These are phyloP conservation scores for Claviceps cyperi DNA, from an alignment of 2,329 filamentous ascomycete genomes.

Conservation along the genomic window DNA sequence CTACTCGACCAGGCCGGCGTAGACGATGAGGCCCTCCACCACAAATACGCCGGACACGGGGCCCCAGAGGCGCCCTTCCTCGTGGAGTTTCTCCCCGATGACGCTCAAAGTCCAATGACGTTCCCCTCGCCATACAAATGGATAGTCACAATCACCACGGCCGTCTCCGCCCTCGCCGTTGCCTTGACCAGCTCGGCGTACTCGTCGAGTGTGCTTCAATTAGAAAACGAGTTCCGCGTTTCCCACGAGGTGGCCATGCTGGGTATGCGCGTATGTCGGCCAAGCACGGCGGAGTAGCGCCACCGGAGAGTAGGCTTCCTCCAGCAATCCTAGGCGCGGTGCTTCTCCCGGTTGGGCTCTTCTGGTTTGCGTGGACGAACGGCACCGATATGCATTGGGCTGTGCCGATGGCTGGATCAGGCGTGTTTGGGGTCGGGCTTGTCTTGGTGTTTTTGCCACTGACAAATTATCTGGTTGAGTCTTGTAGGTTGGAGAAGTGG, in stretches of 20 bases:
- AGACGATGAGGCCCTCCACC: conserved; percentile 39
- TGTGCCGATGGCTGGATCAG: conserved; percentile 29
- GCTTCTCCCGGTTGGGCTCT: conserved; percentile 43
- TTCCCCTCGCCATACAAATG: conserved; percentile 47
- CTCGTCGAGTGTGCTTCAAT: conserved; percentile 38
- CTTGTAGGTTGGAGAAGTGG: conserved; percentile 22
- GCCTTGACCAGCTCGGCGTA: conserved; percentile 57
- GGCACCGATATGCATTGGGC: conserved; percentile 40
- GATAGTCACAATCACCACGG: conserved; percentile 47
- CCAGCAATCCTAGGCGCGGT: conserved; percentile 45
- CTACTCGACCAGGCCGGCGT: conserved; percentile 44
- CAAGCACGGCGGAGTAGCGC: conserved; percentile 38
- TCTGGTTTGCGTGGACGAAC: conserved; percentile 55
- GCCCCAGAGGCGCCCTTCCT: conserved; percentile 53
- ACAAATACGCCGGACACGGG: conserved; percentile 44
- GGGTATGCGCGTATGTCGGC: conserved; percentile 32
- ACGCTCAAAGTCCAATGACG: conserved; percentile 52
- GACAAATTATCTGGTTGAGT: conserved; percentile 54
- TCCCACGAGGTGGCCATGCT: conserved; percentile 39
- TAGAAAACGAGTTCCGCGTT: conserved; percentile 40
- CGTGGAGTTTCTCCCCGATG: conserved; percentile 52
- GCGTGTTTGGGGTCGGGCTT: conserved; percentile 38
- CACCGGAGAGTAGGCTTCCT: conserved; percentile 49
- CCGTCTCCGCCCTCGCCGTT: conserved; percentile 53
- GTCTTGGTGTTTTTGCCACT: conserved; percentile 53